Percentiles rank a stretch among this genome's conserved stretches.
phyloP scores from a whole-genome alignment of 2,329 filamentous ascomycete genomes.

The Penicillium freii region DNA sequence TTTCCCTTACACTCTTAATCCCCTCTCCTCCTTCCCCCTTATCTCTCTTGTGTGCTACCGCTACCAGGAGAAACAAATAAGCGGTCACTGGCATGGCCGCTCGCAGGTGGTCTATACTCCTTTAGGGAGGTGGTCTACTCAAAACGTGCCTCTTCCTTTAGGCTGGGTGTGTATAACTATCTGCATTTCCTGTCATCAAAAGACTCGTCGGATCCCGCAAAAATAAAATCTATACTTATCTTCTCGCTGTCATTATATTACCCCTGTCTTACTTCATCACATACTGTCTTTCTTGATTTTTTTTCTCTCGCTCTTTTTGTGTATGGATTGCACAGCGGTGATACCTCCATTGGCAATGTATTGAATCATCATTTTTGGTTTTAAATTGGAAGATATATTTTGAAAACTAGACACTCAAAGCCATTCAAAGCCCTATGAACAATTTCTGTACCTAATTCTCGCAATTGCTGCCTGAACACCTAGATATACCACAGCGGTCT shows the following conservation, averaged over 20 bases:
- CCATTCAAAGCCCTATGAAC: background rate
- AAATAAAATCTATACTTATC: background rate
- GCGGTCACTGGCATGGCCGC: constrained; percentile 21
- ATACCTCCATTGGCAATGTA: constrained; percentile 21
- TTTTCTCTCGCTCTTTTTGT: background rate
- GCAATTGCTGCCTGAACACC: background rate
- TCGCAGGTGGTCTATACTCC: constrained; percentile 6
- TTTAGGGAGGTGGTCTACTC: background rate
- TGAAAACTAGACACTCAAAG: background rate
- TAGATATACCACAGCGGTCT: background rate
- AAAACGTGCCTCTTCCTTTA: constrained; percentile 1
- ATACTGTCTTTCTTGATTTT: background rate
- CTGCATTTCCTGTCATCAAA: background rate
- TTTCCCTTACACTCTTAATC: constrained; percentile 10
- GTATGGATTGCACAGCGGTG: constrained; percentile 14
- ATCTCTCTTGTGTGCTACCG: background rate
- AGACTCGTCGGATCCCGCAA: background rate
- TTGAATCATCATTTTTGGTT: background rate
- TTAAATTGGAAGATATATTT: background rate
- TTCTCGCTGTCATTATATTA: background rate
- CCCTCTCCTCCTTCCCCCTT: background rate
- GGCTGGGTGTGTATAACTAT: constrained; percentile 17
- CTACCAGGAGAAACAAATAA: constrained; percentile 2
- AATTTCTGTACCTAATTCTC: background rate
- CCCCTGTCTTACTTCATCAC: background rate